Percentiles rank a stretch among this genome's conserved stretches.
phyloP scores from a whole-genome alignment of 768 basidiomycete genomes.

The Tricholoma saponaceum region DNA sequence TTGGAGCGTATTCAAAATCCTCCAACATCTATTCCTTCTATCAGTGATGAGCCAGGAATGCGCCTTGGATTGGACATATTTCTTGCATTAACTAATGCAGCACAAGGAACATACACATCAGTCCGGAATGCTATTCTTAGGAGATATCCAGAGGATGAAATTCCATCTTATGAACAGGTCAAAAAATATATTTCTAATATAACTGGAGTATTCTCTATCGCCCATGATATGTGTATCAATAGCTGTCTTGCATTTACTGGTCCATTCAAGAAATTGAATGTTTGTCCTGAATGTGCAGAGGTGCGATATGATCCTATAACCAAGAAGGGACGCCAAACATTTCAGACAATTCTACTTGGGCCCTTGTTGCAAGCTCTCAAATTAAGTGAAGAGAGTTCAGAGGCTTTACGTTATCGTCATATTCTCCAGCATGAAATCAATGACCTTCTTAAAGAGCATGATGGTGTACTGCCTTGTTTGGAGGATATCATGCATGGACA shows the following conservation, averaged over 20 bases:
- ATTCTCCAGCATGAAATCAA: neutral
- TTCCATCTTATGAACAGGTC: neutral
- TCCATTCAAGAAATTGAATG: neutral
- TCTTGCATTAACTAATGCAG: neutral
- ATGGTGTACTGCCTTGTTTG: neutral
- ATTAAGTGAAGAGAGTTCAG: slow-evolving; percentile 6
- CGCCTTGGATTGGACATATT: neutral
- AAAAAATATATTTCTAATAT: neutral
- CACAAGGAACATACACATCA: neutral
- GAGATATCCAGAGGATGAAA: neutral
- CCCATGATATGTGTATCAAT: neutral
- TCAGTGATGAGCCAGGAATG: neutral
- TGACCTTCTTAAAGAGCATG: neutral
- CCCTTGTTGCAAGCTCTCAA: slow-evolving; percentile 34
- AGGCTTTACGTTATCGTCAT: neutral
- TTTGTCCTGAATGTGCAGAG: neutral
- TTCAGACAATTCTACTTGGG: neutral
- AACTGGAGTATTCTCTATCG: neutral
- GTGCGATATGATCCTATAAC: neutral
- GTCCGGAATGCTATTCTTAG: neutral
- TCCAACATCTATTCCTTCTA: neutral
- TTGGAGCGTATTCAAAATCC: neutral
- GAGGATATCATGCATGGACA: slow-evolving; percentile 7
- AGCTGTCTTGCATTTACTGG: neutral
- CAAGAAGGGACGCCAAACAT: neutral